phyloP scores from a whole-genome alignment of 352 stramenopile species.

The Globisporangium nunn region DNA sequence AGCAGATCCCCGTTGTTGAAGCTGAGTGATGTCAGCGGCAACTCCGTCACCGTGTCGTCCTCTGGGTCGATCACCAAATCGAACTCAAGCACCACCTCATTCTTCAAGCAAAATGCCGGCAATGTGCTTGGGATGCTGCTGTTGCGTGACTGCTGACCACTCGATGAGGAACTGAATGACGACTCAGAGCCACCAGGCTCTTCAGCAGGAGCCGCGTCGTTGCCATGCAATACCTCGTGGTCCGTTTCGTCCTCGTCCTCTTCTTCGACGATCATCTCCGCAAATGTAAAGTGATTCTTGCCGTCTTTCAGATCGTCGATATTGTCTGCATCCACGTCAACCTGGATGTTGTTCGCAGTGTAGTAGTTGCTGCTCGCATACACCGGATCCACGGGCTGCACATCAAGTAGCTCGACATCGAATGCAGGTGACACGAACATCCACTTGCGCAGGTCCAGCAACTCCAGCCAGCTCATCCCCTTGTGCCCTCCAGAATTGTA shows the following conservation, averaged over 20 bases:
- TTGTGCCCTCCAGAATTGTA: conserved; percentile 80
- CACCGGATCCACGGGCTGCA: conserved; percentile 58
- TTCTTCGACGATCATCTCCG: conserved; percentile 57
- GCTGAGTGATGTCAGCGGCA: conserved; percentile 59
- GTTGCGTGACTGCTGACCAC: conserved; percentile 31
- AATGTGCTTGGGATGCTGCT: conserved; percentile 54
- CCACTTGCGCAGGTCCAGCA: conserved; percentile 84
- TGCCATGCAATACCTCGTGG: not conserved
- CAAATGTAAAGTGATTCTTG: conserved; percentile 53
- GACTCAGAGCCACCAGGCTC: conserved; percentile 11
- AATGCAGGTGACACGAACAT: conserved; percentile 69
- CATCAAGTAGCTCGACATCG: conserved; percentile 53
- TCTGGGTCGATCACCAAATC: conserved; percentile 64
- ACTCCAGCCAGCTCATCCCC: conserved; percentile 78
- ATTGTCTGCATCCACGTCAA: conserved; percentile 53
- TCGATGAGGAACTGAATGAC: conserved; percentile 58
- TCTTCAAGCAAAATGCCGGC: conserved; percentile 69
- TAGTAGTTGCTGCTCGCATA: conserved; percentile 80
- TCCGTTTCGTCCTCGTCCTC: conserved; percentile 55
- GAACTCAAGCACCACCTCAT: conserved; percentile 81
- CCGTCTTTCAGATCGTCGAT: conserved; percentile 21
- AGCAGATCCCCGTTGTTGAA: conserved; percentile 84
- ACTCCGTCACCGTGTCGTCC: conserved; percentile 51
- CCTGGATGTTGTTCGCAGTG: conserved; percentile 79
- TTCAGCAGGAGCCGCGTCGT: conserved; percentile 5